Evolutionary conservation across 345 rosid species (phyloP).

Genomic region (Citrus unshiu): DNA sequence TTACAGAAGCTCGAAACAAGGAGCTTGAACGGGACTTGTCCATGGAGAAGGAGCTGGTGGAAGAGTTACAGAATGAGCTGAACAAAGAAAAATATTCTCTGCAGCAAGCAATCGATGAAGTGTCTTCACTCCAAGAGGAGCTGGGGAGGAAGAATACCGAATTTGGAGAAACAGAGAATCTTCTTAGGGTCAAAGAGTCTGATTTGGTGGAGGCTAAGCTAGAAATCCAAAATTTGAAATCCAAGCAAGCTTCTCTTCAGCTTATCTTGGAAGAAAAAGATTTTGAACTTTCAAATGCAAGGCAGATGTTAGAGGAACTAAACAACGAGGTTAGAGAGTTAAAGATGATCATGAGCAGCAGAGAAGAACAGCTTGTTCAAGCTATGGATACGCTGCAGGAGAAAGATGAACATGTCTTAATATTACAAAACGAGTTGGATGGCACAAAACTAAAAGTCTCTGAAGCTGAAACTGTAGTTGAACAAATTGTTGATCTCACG

Average conservation of each 20-base stretch:
- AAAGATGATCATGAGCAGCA: constrained; percentile 50
- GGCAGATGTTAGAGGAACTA: constrained; percentile 55
- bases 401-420: constrained; percentile 58
- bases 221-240: constrained; percentile 73
- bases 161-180: constrained; percentile 46
- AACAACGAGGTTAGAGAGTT: constrained; percentile 53
- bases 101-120: constrained; percentile 50
- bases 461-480: constrained; percentile 71
- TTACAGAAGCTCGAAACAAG: constrained; percentile 60
- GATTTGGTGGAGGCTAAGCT: constrained; percentile 79
- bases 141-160: constrained; percentile 45
- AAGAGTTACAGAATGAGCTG: constrained; percentile 51
- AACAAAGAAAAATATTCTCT: constrained; percentile 50
- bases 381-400: constrained; percentile 56
- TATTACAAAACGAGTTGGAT: constrained; percentile 52
- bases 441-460: constrained; percentile 42
- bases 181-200: constrained; percentile 58
- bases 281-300: constrained; percentile 47
- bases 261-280: constrained; percentile 62
- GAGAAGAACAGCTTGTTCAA: constrained; percentile 57
- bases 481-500: constrained; percentile 59
- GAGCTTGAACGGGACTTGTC: constrained; percentile 56
- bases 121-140: constrained; percentile 43
- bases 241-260: constrained; percentile 68
- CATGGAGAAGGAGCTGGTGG: constrained; percentile 44